A percentile compares a stretch with the other conserved stretches of the same genome.
These are phyloP conservation scores for Cucumis melo DNA, from an alignment of 306 rosid species.

Conservation along the genomic window DNA sequence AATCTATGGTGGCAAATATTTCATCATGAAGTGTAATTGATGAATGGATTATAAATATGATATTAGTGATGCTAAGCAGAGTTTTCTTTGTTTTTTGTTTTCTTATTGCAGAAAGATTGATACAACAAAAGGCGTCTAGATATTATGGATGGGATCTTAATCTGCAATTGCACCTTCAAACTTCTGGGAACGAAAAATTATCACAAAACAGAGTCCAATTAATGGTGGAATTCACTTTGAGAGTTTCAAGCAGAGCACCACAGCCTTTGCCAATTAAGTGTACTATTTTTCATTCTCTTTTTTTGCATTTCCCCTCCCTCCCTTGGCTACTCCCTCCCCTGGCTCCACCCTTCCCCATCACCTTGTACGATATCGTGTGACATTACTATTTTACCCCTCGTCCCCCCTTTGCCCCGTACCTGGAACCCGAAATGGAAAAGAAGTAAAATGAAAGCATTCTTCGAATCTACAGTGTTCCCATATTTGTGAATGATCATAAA, in stretches of 20 bases:
- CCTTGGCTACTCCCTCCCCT: not conserved
- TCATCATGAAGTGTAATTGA: not conserved
- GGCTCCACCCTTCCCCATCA: not conserved
- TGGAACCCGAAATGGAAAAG: not conserved
- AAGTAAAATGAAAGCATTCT: not conserved
- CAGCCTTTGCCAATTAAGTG: not conserved
- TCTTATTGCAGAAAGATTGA: constrained; percentile 3
- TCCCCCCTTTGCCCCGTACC: not conserved
- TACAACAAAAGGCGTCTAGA: not conserved
- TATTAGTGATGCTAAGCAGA: not conserved
- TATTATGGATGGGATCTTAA: not conserved
- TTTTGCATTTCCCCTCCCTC: not conserved
- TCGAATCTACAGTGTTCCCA: not conserved
- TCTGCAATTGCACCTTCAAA: not conserved
- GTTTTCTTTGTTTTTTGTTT: not conserved
- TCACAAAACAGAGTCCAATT: not conserved
- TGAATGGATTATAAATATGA: not conserved
- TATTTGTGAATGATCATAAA: not conserved
- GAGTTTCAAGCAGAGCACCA: not conserved
- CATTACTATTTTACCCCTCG: not conserved
- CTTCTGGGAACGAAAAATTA: not conserved
- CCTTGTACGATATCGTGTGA: not conserved
- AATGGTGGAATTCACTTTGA: not conserved
- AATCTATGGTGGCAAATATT: not conserved
- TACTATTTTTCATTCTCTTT: not conserved